Base-by-base conservation (phyloP, 2,329 filamentous ascomycete genomes). In the Aspergillus sp. region DNA sequence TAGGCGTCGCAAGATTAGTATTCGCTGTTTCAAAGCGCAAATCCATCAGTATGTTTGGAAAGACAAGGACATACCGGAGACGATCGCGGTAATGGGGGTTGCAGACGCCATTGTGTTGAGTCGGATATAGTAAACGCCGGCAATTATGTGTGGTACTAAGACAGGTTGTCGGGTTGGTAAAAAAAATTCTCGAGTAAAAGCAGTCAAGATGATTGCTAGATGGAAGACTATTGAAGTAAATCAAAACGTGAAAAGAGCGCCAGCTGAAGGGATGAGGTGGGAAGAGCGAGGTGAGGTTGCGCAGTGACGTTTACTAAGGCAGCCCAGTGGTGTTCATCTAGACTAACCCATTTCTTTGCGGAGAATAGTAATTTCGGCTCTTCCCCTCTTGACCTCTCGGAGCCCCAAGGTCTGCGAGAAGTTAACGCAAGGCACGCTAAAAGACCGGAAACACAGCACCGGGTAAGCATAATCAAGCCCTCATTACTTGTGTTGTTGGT, bases 281-380 rank as follows among this genome's bases (percentile, higher is more conserved):
- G 56, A 60, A 60, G 60, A 57, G 52, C 52, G 61, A 70, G 59
- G 60, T 71, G 70, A 75, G 69, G 70, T 74, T 71, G 72, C 69
- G 69, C 66, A 64, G 71, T 74, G 71, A 75, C 70, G 73, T 74
- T 74, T 65, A 72, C 69, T 72, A 71, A 71, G 66, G 64, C 53
- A 49, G 63, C 60, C 58, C 54, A 64, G 38, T 19, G 19, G 61
- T 66, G 65, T 7, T 28, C 25, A 38, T 11, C 31, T 38, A 41
- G 67, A 65, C 68, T 74, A 70, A 69, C 63, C 61, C 59, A 57
- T 66, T 72, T 66, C 61, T 66, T 45, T 59, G 56, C 46, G 61
- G 60, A 62, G 66, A 62, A 66, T 64, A 61, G 64, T 64, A 69
- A 69, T 69, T 65, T 68, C 59, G 62, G 62, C 19, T 54, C 57